Evolutionary conservation across 257 asterid species (phyloP).

Genomic region (Solanum pinnatisectum): DNA sequence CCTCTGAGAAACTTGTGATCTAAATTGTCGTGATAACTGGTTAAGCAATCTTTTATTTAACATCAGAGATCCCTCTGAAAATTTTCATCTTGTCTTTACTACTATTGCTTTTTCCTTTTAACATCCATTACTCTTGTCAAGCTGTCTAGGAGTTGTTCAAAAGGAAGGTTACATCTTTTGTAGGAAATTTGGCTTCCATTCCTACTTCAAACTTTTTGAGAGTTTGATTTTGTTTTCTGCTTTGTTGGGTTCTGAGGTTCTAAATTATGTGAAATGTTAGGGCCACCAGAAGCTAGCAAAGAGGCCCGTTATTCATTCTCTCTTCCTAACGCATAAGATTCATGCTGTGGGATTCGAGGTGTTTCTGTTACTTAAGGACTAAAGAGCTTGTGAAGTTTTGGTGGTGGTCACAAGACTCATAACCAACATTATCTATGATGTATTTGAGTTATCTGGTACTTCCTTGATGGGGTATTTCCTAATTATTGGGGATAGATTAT

Average conservation of each 20-base stretch:
- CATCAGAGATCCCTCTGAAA: background rate
- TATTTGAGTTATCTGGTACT: background rate
- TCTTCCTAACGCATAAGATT: background rate
- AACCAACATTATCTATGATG: background rate
- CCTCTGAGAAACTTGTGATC: background rate
- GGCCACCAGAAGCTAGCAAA: background rate
- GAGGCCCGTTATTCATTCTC: background rate
- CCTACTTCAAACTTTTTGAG: background rate
- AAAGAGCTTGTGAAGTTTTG: background rate
- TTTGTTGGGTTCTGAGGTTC: background rate
- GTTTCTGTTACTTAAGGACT: background rate
- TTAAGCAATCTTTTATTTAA: background rate
- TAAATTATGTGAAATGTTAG: background rate
- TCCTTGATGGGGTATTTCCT: background rate
- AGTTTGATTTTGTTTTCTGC: background rate
- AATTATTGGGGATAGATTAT: background rate
- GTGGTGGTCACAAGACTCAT: background rate
- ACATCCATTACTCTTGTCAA: background rate
- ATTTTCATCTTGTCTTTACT: background rate
- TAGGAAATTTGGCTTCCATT: background rate
- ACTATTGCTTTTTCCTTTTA: background rate
- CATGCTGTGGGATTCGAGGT: background rate
- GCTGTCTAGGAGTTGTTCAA: background rate
- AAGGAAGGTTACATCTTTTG: background rate
- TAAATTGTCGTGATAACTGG: background rate